Conservation (phyloP, 345 rosid species). For the Salix udensis region DNA sequence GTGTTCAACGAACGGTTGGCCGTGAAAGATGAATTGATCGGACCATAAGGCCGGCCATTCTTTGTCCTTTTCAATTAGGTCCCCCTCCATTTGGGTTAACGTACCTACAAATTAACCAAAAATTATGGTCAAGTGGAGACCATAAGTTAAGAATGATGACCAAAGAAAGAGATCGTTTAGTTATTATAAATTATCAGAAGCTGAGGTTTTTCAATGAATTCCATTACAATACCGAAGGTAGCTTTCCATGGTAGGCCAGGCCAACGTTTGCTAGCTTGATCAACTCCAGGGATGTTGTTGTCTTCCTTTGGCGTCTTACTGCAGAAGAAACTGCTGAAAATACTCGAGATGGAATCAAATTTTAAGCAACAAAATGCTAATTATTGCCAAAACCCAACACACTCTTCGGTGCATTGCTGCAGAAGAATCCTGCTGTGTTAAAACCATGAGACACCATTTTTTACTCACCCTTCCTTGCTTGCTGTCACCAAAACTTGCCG, state of each 20-base stretch:
- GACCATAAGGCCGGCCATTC: background rate
- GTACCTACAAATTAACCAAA: background rate
- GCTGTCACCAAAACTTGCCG: background rate
- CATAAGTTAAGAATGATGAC: background rate
- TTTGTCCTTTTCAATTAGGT: background rate
- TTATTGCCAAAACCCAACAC: background rate
- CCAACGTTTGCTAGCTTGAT: background rate
- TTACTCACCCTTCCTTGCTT: background rate
- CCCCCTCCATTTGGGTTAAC: background rate
- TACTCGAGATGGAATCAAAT: background rate
- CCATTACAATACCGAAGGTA: background rate
- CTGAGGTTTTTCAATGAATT: too few relatives aligned
- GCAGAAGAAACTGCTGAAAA: background rate
- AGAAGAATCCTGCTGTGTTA: background rate
- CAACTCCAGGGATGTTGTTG: background rate
- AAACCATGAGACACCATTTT: background rate
- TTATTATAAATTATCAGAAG: too few relatives aligned
- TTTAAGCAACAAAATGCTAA: background rate
- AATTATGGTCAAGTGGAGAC: background rate
- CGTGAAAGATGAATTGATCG: background rate
- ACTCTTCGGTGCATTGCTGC: too few relatives aligned
- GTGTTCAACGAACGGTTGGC: background rate
- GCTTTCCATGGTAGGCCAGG: background rate
- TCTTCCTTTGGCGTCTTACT: background rate
- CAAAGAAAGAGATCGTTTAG: too few relatives aligned